These are phyloP conservation scores for Pseudonitzschia multiseries DNA, from an alignment of 108 stramenopile species.

Conservation along the genomic window DNA sequence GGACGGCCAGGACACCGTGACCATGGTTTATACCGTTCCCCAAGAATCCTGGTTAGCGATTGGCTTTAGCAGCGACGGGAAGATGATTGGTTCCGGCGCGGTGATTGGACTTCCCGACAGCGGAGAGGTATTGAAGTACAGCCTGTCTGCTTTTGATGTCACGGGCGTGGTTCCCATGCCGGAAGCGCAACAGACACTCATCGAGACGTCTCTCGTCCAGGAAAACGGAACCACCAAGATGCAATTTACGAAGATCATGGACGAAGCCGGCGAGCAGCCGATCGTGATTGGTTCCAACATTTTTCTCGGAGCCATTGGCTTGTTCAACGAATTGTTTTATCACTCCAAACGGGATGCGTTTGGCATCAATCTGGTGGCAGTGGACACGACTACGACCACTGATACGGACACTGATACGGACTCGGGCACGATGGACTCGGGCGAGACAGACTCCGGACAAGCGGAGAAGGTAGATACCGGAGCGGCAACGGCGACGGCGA, in stretches of 20 bases:
- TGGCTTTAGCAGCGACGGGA: conserved; percentile 30
- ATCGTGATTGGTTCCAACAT: conserved; percentile 43
- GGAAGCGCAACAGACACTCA: conserved; percentile 52
- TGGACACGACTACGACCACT: no score
- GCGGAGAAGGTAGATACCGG: no score
- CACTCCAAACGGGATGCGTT: conserved; percentile 36
- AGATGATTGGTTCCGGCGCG: conserved; percentile 52
- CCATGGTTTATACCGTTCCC: conserved; percentile 26
- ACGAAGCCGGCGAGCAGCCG: conserved; percentile 46
- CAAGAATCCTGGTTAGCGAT: conserved; percentile 45
- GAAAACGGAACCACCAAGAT: conserved; percentile 41
- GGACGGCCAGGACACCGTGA: conserved; percentile 29
- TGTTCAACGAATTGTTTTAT: conserved; percentile 31
- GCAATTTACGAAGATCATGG: conserved; percentile 64
- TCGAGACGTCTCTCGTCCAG: conserved; percentile 42
- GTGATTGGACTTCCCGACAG: conserved; percentile 59
- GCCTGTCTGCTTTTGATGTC: conserved; percentile 23
- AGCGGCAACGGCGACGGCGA: background rate
- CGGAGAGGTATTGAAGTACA: conserved; percentile 48
- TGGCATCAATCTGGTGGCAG: background rate
- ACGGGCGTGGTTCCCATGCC: conserved; percentile 37
- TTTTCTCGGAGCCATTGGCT: conserved; percentile 53
- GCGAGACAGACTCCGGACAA: no score
- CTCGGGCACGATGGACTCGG: background rate
- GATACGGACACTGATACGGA: no score